Percentiles rank a stretch among this genome's conserved stretches.
Evolutionary conservation across 805 yeast genomes (phyloP).

Genomic region (Cyberlindnera mycetangii): DNA sequence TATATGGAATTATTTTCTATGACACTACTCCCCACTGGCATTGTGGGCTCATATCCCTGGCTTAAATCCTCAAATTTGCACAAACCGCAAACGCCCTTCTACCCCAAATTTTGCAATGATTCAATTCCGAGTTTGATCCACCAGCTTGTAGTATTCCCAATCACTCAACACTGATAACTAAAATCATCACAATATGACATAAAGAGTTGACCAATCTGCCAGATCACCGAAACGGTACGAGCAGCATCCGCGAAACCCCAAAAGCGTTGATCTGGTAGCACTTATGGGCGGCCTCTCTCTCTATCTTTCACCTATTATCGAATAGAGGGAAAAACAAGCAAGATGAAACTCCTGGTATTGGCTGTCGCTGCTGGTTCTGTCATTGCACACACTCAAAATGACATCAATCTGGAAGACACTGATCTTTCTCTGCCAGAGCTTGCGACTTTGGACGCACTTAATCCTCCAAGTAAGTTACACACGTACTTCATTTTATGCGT

Average conservation of each 20-base stretch:
- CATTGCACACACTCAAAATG: slow-evolving; percentile 23
- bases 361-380: neutral
- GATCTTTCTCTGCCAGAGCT: slow-evolving; percentile 40
- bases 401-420: slow-evolving; percentile 25
- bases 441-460: slow-evolving; percentile 27
- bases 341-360: slow-evolving; percentile 2
- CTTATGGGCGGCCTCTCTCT: neutral
- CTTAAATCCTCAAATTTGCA: no score
- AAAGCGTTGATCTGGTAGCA: neutral
- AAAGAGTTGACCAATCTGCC: neutral
- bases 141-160: no score
- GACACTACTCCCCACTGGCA: no score
- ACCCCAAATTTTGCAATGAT: no score
- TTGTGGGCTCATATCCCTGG: no score
- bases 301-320: neutral
- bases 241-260: neutral
- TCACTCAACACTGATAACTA: no score
- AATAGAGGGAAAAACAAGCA: no score
- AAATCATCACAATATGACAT: no score
- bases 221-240: neutral
- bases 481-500: neutral
- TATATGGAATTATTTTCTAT: no score
- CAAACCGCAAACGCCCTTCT: no score
- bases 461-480: slow-evolving; percentile 20
- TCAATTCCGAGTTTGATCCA: no score